Percentiles rank a stretch among this genome's conserved stretches.
Conservation (phyloP, 345 rosid genomes). For the Erysimum cheiranthoides region DNA sequence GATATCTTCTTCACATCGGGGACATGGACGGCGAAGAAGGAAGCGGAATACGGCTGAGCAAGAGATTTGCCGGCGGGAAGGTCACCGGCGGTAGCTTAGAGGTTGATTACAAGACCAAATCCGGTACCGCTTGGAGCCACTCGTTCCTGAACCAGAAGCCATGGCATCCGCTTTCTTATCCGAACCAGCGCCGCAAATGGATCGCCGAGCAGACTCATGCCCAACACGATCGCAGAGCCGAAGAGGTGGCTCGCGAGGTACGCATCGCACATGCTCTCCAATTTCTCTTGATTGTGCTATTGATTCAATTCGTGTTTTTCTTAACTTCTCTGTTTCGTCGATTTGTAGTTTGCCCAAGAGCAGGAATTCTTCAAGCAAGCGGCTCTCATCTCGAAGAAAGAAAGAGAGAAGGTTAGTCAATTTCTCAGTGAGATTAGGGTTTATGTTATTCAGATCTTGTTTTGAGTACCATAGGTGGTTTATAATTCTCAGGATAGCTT, state of each 20-base stretch:
- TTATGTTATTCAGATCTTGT: conserved; percentile 32
- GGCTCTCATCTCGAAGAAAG: conserved; percentile 89
- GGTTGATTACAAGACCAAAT: conserved; percentile 89
- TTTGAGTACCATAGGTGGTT: background rate
- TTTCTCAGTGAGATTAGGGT: conserved; percentile 19
- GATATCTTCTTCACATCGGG: background rate
- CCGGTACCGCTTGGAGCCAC: conserved; percentile 99
- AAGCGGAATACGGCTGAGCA: conserved; percentile 80
- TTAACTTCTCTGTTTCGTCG: background rate
- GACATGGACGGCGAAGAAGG: conserved; percentile 82
- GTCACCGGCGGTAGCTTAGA: conserved; percentile 54
- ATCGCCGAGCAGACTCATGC: conserved; percentile 94
- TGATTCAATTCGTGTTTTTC: background rate
- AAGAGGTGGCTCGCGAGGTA: conserved; percentile 94
- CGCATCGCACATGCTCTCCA: background rate
- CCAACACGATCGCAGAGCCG: conserved; percentile 69
- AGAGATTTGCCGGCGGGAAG: conserved; percentile 64
- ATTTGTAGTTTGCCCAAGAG: conserved; percentile 85
- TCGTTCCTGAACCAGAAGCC: conserved; percentile 96
- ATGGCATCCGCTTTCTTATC: conserved; percentile 99
- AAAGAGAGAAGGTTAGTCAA: conserved; percentile 79
- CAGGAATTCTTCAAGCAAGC: conserved; percentile 96
- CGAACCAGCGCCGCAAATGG: conserved; percentile 99
- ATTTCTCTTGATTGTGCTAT: background rate
- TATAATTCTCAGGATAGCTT: background rate